These are phyloP conservation scores for Stellera chamaejasme DNA, from an alignment of 345 rosid species.

Conservation along the genomic window DNA sequence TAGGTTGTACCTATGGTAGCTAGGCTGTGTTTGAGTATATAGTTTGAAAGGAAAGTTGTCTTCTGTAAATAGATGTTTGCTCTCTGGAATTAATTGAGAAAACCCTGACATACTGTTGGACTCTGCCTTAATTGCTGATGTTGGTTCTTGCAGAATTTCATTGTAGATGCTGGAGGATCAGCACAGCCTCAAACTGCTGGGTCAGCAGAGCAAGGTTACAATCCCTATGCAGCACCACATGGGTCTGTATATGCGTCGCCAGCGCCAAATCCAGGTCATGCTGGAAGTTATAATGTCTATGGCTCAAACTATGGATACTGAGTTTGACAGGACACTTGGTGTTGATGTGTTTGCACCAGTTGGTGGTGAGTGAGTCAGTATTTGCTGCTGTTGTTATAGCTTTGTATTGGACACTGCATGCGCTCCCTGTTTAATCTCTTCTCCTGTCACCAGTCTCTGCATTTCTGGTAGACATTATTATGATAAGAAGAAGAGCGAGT, in stretches of 20 bases:
- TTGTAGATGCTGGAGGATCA: conserved; percentile 16
- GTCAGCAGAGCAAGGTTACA: conserved; percentile 72
- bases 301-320: conserved; percentile 55
- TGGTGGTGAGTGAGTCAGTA: neutral
- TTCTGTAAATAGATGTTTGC: neutral
- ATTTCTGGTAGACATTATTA: no score
- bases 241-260: conserved; percentile 77
- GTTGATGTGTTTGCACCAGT: neutral
- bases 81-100: neutral
- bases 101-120: neutral
- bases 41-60: neutral
- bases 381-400: conserved; percentile 6
- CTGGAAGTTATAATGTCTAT: conserved; percentile 51
- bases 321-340: conserved; percentile 35
- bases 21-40: neutral
- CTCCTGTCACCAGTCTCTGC: neutral
- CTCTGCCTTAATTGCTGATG: neutral
- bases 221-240: conserved; percentile 68
- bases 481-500: no score
- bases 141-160: conserved; percentile 6
- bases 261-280: conserved; percentile 58
- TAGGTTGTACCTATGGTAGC: neutral
- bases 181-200: conserved; percentile 25
- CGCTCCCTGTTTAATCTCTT: conserved; percentile 8
- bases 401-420: neutral